These are phyloP conservation scores for Pythium aquatile DNA, from an alignment of 352 stramenopile genomes.

Conservation along the genomic window DNA sequence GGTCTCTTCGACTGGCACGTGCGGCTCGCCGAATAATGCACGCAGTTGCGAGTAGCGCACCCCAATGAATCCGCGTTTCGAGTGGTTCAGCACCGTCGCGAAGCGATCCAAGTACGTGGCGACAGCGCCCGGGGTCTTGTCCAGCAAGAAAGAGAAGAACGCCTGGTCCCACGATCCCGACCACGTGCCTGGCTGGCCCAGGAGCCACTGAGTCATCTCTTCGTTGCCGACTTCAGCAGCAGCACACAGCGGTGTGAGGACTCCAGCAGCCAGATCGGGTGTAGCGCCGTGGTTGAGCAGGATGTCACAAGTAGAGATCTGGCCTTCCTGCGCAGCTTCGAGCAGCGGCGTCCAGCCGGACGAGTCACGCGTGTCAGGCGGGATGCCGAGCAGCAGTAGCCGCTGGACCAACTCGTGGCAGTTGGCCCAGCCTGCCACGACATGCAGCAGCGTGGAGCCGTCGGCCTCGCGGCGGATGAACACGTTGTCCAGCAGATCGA, in stretches of 20 bases:
- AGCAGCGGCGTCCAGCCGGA: slow-evolving; percentile 61
- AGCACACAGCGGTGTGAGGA: slow-evolving; percentile 49
- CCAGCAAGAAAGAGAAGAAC: slow-evolving; percentile 56
- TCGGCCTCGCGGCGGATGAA: slow-evolving; percentile 39
- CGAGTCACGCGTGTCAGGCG: slow-evolving; percentile 35
- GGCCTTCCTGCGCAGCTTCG: slow-evolving; percentile 57
- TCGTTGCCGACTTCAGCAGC: slow-evolving; percentile 54
- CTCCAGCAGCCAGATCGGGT: slow-evolving; percentile 33
- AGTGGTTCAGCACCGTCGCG: slow-evolving; percentile 45
- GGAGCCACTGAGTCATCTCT: slow-evolving; percentile 49
- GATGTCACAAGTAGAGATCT: slow-evolving; percentile 46
- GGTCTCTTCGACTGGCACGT: slow-evolving; percentile 45
- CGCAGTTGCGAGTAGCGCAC: slow-evolving; percentile 53
- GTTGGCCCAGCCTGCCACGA: slow-evolving; percentile 52
- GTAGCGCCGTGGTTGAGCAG: slow-evolving; percentile 43
- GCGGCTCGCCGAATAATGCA: slow-evolving; percentile 48
- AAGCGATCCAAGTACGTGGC: slow-evolving; percentile 54
- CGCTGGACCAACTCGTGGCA: slow-evolving; percentile 49
- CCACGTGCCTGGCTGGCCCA: slow-evolving; percentile 39
- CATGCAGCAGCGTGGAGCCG: slow-evolving; percentile 55
- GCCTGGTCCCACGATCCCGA: slow-evolving; percentile 38
- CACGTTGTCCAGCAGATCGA: slow-evolving; percentile 29
- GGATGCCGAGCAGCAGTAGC: slow-evolving; percentile 40
- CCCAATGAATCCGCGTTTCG: slow-evolving; percentile 40
- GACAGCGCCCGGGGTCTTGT: slow-evolving; percentile 44